Evolutionary conservation across 345 rosid species (phyloP), one percentile per base, ranked within the genome.

Genomic region (Carallia brachiata): DNA sequence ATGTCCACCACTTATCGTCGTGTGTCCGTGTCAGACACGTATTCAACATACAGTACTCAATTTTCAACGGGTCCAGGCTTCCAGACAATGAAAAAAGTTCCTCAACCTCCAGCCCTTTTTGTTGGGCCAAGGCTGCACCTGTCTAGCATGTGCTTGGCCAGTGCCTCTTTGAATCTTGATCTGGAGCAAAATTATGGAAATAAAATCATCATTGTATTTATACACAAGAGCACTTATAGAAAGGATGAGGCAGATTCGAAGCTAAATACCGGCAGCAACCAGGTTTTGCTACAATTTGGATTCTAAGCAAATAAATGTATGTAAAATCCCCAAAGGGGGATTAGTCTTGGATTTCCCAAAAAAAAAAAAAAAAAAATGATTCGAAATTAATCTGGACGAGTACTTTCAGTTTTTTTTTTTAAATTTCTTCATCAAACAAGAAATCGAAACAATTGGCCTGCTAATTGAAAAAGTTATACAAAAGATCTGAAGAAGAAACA

Each of bases 161-260:
- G 70, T 18, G 99, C 97, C 65, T 92, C 96, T 80, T 80, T 89
- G 75, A 95, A 95, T 77, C 81, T 92, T 92, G 50, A 95, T 92
- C 99, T 92, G 85, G 27, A 61, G 65, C 39, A 63, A 36, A 16
- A 63, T 18, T 10, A 37, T 9, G 13, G 62, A 4, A 62, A 36
- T 23, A 34, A 65, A 59, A 36, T 30, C 12, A n/a, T 63, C 40
- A 50, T 23, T 23, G 23, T 23, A 23, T 23, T 9, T 30, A 31
- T 6, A 37, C 31, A 50, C 52, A 36, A 34, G 4, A 27, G 23
- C 30, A 34, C 32, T 9, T 50, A 8, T 36, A n/a, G 9, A 55
- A 40, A 40, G 48, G 48, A 40, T 10, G 48, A 40, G 15, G 15
- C 48, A 40, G 48, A 40, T 40, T 40, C 13, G 10, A 40, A 10